Conservation (phyloP, 2,329 filamentous ascomycete species). For the Phyllosticta citribraziliensis region DNA sequence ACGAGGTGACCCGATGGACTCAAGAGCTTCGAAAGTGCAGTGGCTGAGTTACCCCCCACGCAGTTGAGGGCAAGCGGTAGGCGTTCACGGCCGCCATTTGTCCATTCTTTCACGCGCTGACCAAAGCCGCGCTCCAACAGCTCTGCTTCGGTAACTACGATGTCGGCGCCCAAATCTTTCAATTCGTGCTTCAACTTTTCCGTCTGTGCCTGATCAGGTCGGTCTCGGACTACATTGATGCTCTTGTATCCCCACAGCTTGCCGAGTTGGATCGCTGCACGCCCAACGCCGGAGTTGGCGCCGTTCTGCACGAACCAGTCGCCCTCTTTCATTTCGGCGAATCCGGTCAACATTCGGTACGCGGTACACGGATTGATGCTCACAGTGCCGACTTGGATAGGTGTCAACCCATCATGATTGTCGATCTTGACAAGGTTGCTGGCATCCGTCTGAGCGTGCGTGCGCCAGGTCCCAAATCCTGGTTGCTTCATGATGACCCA, state of each 20-base stretch:
- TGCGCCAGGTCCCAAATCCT: constrained; percentile 89
- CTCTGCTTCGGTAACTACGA: constrained; percentile 54
- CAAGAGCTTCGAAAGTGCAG: constrained; percentile 66
- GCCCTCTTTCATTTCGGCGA: constrained; percentile 55
- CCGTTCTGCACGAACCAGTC: constrained; percentile 98
- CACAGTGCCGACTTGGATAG: constrained; percentile 76
- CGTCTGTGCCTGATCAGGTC: constrained; percentile 51
- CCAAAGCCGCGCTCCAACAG: constrained; percentile 53
- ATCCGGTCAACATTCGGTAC: constrained; percentile 85
- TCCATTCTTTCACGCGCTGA: constrained; percentile 53
- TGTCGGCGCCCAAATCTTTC: constrained; percentile 50
- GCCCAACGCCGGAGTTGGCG: constrained; percentile 85
- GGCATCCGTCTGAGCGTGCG: constrained; percentile 61
- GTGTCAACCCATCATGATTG: constrained; percentile 58
- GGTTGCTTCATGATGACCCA: constrained; percentile 86
- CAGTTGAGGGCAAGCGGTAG: constrained; percentile 82
- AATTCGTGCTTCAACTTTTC: constrained; percentile 54
- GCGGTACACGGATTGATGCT: constrained; percentile 90
- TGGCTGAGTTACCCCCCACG: constrained; percentile 79
- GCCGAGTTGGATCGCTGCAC: constrained; percentile 83
- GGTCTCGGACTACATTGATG: constrained; percentile 77
- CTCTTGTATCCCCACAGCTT: constrained; percentile 79
- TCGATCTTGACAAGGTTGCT: constrained; percentile 58
- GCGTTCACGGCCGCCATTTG: constrained; percentile 59
- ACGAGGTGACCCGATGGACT: constrained; percentile 62